Base-by-base conservation (phyloP, 2,329 filamentous ascomycete species). In the Apiospora sp. region DNA sequence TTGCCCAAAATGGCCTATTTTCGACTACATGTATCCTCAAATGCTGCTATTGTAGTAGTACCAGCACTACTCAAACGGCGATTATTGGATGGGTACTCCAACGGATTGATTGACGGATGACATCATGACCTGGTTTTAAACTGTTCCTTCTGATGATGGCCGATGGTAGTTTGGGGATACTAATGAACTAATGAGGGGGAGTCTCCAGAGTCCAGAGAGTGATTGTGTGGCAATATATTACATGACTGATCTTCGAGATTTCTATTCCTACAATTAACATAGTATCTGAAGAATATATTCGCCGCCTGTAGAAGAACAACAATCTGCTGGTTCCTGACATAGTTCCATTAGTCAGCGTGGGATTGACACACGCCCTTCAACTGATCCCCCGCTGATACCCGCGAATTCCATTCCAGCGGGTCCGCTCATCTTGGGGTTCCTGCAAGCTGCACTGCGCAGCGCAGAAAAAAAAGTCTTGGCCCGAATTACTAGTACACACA, bases 381-480 rank as follows among this genome's bases (percentile, higher is more conserved):
- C 30, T 13, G 27, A 64, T 64, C 58, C 58, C 58, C 58, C 58
- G 58, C 58, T 41, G 58, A 64, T 64, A 64, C 58, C 58, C 58
- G 58, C 58, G 58, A 41, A 64, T 64, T n/a, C 58, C 58, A 64
- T 24, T 19, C 34, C 30, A 14, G 34, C 58, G 58, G 58, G 58
- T 64, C 58, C 58, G n/a, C 30, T 64, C 58, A 41, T 22, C 34
- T 64, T 34, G 58, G 58, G 58, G 30, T 64, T 64, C 58, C 58
- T 64, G 34, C 30, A 61, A 61, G 30, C 16, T 61, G 54, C 58
- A 22, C 58, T 41, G 58, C 58, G 67, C 67, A 8, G 44, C 27
- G 19, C 19, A 41, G 48, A 51, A 43, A 70, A 69, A 70, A 69
- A 70, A 70, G 37, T 43, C 68, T 51, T 48, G 68, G 68, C 37